Base-by-base conservation (phyloP, 345 rosid genomes). In the Pistacia atlantica region DNA sequence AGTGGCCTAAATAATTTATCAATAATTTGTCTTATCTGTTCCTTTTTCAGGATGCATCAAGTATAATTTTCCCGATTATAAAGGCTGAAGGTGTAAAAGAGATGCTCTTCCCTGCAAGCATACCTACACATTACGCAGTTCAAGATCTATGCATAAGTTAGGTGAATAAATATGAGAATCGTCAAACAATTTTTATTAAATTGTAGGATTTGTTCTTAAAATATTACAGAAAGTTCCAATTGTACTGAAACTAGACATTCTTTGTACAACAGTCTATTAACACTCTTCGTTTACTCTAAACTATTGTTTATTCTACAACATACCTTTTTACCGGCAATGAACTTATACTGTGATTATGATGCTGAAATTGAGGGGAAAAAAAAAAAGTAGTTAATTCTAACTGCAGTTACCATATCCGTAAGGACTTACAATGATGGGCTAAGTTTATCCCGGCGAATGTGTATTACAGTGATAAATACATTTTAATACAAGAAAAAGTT, bases 71-170 rank as follows among this genome's bases (percentile, higher is more conserved):
- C 65, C 65, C 73, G 17, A 5, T 54, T 17, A 2, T 35, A 35
- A 55, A 51, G 72, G 42, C 11, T 28, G 72, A 68, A 48, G 72
- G 71, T 22, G 18, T 67, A 22, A 25, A 12, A 68, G 57, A 68
- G 45, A 51, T 69, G 60, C 28, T 69, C 59, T 69, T 69, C 72
- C 45, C 72, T 52, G 60, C 22, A 28, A 37, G 3, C 6, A 7
- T 38, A 63, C 14, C 64, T 38, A 11, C 64, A 57, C 8, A 56
- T 57, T 56, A 56, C 63, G 42, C 64, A 49, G 72, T 58, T 68
- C 42, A 42, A 10, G 46, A 42, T 42, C 46, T 42, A 42, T 42
- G 46, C 46, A 7, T 42, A 42, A 42, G 46, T 42, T 42, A 42
- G 46, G 0, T 42, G 8, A 42, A 42, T 1, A 42, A 42, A 42